A percentile compares a stretch with the other conserved stretches of the same genome.
Evolutionary conservation across 176 grass and related monocot species (phyloP).

Genomic region (Areca catechu): DNA sequence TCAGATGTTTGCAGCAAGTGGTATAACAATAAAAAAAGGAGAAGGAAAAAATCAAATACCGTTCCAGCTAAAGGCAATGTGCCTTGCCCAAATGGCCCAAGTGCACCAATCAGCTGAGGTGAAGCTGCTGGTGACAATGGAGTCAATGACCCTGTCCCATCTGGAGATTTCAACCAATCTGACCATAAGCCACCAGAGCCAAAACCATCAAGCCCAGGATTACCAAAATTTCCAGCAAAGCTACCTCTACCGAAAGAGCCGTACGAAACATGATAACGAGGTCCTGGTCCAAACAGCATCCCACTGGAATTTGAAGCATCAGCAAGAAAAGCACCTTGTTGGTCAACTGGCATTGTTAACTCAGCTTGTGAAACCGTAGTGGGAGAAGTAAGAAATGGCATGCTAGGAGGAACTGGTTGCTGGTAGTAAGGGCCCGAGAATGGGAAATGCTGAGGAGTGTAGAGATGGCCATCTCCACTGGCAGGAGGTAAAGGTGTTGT

Average conservation of each 20-base stretch:
- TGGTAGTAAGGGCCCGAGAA: conserved; percentile 90
- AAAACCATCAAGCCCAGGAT: conserved; percentile 23
- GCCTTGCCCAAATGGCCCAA: conserved; percentile 56
- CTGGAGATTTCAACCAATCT: conserved; percentile 53
- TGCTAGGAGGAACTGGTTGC: conserved; percentile 57
- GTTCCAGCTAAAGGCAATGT: conserved; percentile 43
- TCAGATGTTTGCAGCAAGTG: no score
- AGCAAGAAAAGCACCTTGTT: conserved; percentile 50
- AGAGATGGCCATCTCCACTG: conserved; percentile 80
- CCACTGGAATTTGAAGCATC: conserved; percentile 55
- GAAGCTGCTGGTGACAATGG: conserved; percentile 31
- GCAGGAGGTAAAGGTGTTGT: conserved; percentile 59
- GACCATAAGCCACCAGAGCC: conserved; percentile 4
- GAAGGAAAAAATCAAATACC: conserved; percentile 15
- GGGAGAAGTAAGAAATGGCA: conserved; percentile 63
- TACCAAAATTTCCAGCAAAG: conserved; percentile 16
- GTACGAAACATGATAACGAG: conserved; percentile 53
- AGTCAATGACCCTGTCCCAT: conserved; percentile 21
- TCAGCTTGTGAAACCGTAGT: conserved; percentile 63
- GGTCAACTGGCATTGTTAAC: conserved; percentile 57
- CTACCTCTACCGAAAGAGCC: conserved; percentile 46
- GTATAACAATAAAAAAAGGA: no score
- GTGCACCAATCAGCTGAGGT: conserved; percentile 33
- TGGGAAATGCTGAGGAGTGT: conserved; percentile 84
- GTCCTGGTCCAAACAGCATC: conserved; percentile 62